These are phyloP conservation scores for Blastobotrys serpentis DNA, from an alignment of 1,139 yeast species.

Conservation along the genomic window DNA sequence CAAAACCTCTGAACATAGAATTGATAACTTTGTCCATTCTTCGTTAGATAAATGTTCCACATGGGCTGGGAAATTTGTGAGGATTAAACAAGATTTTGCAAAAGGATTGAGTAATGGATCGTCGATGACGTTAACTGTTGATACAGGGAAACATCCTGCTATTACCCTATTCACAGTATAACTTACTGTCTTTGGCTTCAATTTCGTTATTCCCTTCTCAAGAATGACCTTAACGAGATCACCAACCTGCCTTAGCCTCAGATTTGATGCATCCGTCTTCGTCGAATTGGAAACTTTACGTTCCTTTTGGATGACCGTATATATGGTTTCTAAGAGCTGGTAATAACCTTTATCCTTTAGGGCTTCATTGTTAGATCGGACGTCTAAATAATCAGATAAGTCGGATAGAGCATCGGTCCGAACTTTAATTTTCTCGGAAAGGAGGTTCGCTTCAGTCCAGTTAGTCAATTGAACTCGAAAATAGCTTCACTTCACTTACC, in stretches of 20 bases:
- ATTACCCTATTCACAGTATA: constrained; percentile 17
- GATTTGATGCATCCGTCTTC: constrained; percentile 9
- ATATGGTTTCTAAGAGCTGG: constrained; percentile 17
- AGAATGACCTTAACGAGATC: constrained; percentile 18
- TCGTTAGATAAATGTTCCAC: constrained; percentile 27
- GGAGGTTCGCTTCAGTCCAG: constrained; percentile 16
- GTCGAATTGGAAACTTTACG: not conserved
- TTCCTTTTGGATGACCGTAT: constrained; percentile 12
- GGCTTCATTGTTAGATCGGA: constrained; percentile 8
- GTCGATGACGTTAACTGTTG: constrained; percentile 14
- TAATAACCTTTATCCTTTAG: constrained; percentile 16
- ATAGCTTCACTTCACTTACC: not conserved
- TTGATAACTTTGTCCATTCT: constrained; percentile 26
- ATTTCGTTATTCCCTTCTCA: constrained; percentile 11
- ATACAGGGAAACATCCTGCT: constrained; percentile 16
- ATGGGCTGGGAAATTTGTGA: constrained; percentile 24
- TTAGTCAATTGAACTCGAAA: not conserved
- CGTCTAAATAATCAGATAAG: constrained; percentile 13
- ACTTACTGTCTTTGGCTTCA: constrained; percentile 19
- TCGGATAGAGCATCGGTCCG: constrained; percentile 17
- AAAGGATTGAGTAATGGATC: constrained; percentile 23
- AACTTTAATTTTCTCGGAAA: constrained; percentile 20
- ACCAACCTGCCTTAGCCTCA: constrained; percentile 16
- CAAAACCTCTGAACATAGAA: constrained; percentile 11
- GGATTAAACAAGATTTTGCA: constrained; percentile 18